Base-by-base conservation (phyloP, 805 yeast species). In the Saccharomycopsis sp. region DNA sequence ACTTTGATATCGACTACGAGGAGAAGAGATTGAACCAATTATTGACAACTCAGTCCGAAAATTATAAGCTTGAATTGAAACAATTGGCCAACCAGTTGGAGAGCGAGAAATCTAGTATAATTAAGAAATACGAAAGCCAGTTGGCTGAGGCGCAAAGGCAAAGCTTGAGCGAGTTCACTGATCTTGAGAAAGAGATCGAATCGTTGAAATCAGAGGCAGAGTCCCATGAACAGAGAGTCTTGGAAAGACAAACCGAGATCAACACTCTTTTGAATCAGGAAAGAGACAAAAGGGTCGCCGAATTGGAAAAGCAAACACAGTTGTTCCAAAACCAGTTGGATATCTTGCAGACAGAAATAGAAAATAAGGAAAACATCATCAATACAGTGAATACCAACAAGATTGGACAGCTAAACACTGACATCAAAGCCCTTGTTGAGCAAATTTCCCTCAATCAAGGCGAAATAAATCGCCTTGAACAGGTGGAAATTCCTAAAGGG, bases 1-100 rank as follows among this genome's bases (percentile, higher is more conserved):
- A 57, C 21, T 34, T 24, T 14, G 46, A 34, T 14, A 34, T 53
- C 9, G 44, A 50, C n/a, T 41, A 40, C 37, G 20, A 51, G 29
- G 52, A 50, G 24, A 24, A 50, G 16, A 50, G 23, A 50, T 20
- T 50, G 24, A 20, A 24, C 16, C 16, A 20, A n/a, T 20, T 24
- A 18, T 21, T 37, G 40, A 16, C 21, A 8, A 16, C 40, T 34
- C 14, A 54, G 50, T 9, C 44, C n/a, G 34, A 20, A 48, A 29
- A 44, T 18, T 44, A 44, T 12, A 44, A 44, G 21, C 18, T 57
- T 8, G 57, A 58, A 23, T 15, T 52, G 12, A 55, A 24, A 50
- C 34, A 24, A 21, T 24, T 21, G 34, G 52, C 34, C 8, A 50
- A 15, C 14, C 34, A 21, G 14, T 24, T 24, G 24, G 52, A 50